Base-by-base conservation (phyloP, 2,329 filamentous ascomycete species). In the Tolypocladium tropicale region DNA sequence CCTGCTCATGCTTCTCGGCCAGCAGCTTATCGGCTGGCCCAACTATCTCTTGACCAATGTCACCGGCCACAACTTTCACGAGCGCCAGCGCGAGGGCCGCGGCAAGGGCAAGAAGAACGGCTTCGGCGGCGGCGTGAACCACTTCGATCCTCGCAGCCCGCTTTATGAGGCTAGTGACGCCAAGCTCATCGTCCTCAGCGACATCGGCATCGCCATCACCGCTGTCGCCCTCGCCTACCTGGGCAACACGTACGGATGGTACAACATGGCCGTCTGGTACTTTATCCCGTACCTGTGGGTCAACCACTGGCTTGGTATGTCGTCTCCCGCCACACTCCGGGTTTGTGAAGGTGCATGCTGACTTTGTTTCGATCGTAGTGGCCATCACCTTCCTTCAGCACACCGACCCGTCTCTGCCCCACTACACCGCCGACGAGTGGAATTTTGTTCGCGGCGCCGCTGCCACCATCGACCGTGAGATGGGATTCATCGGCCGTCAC, bases 341-440 rank as follows among this genome's bases (percentile, higher is more conserved):
- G 9, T 28, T 16, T 11, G 51, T 39, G 16, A 14, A 43, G 14
- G 14, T 23, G 12, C 9, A 55, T 56, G 56, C 61, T 63, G 56
- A 67, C 67, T 66, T 66, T 71, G 7, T 49, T 18, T n/a, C n/a
- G 28, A 55, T n/a, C n/a, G 11, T 64, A 93, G 92, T 97, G 63
- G 92, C 92, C 71, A 97, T 97, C 73, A 97, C 93, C 64, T 97
- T 85, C 82, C 85, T 97, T 60, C 93, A 97, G 76, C 93, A 97
- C 83, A 96, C 93, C 69, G 92, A 97, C 72, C 92, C 92, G 52
- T 84, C 88, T 46, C 88, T 97, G 50, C 93, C 93, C 58, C 93
- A 97, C 81, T 97, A 97, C 81, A 83, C 86, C 56, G 82, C 84
- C 58, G 81, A 88, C 61, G 83, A 88, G 67, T 97, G 93, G 93